phyloP scores from a whole-genome alignment of 1,284 basidiomycete genomes.

The Fomitopsis betulina region DNA sequence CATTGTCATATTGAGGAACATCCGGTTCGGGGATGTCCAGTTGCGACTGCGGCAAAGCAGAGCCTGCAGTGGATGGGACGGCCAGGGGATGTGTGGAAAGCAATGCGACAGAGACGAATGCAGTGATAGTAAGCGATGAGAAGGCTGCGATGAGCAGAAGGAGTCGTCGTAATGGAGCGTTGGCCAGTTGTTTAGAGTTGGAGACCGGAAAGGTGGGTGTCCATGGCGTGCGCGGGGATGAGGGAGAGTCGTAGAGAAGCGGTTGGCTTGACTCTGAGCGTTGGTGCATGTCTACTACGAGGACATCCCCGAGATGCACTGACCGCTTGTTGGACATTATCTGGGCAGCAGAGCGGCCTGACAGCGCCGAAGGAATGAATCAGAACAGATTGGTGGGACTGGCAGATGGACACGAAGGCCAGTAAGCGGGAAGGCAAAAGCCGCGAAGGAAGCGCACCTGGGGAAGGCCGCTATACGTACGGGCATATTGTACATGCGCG shows the following conservation, averaged over 20 bases:
- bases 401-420: background rate
- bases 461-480: background rate
- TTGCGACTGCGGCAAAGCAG: background rate
- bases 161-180: conserved; percentile 18
- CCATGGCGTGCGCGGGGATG: conserved; percentile 10
- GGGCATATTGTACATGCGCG: background rate
- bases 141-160: conserved; percentile 26
- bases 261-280: conserved; percentile 24
- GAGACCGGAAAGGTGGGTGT: conserved; percentile 9
- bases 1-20: conserved; percentile 3
- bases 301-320: conserved; percentile 8
- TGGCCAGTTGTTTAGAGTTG: conserved; percentile 8
- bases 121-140: conserved; percentile 28
- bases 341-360: background rate
- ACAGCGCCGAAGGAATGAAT: background rate
- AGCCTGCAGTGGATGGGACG: background rate
- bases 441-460: background rate
- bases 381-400: too few relatives aligned
- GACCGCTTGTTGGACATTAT: conserved; percentile 1
- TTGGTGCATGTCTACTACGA: conserved; percentile 9
- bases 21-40: background rate
- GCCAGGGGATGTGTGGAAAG: conserved; percentile 1
- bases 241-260: conserved; percentile 20
- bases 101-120: conserved; percentile 20
- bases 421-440: background rate